Conservation (phyloP, 306 rosid species). For the Mimosa bimucronata region DNA sequence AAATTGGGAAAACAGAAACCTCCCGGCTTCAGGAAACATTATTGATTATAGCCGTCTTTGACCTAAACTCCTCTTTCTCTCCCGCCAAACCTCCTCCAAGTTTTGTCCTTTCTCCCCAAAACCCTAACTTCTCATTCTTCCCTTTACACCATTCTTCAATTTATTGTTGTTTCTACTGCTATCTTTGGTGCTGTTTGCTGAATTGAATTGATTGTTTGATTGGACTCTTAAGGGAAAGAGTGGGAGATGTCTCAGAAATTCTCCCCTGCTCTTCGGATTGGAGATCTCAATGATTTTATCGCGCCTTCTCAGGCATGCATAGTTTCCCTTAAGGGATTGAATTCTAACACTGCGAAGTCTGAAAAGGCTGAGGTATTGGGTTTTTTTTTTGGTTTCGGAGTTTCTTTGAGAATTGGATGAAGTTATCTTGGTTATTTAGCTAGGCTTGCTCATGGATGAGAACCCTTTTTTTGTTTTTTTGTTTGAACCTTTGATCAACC, state of each 20-base stretch:
- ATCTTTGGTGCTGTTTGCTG: not conserved
- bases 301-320: constrained; percentile 93
- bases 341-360: constrained; percentile 50
- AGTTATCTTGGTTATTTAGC: not conserved
- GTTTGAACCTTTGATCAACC: not conserved
- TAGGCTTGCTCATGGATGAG: not conserved
- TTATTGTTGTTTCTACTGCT: not conserved
- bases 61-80: constrained; percentile 22
- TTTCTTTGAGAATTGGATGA: not conserved
- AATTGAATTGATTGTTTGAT: not conserved
- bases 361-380: constrained; percentile 33
- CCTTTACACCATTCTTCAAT: not conserved
- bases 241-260: constrained; percentile 80
- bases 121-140: constrained; percentile 2
- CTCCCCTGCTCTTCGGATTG: constrained; percentile 86
- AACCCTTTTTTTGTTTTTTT: not conserved
- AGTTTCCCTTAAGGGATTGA: constrained; percentile 84
- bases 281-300: constrained; percentile 89
- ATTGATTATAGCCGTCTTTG: constrained; percentile 20
- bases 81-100: constrained; percentile 10
- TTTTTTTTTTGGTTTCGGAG: no score
- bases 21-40: not conserved
- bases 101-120: constrained; percentile 17
- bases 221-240: not conserved
- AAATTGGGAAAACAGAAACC: not conserved